Percentiles rank a stretch among this genome's conserved stretches.
Conservation (phyloP, 2,329 filamentous ascomycete species). For the Hirsutella thompsonii region DNA sequence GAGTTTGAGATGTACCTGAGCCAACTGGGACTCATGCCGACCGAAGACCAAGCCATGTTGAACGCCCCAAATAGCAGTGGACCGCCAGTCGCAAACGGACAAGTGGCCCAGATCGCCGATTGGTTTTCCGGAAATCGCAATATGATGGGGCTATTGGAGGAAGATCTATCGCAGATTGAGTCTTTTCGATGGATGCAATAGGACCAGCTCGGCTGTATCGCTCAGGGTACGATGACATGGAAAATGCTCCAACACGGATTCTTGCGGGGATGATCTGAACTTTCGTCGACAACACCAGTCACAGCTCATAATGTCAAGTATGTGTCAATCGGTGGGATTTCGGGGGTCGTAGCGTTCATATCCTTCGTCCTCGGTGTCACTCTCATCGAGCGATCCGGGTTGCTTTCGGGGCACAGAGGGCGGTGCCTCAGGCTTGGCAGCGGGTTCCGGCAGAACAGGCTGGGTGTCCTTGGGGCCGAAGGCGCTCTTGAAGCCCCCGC, state of each 20-base stretch:
- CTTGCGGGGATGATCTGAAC: no score
- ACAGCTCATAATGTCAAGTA: no score
- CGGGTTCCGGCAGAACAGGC: background rate
- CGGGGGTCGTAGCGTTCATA: constrained; percentile 56
- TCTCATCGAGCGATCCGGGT: constrained; percentile 27
- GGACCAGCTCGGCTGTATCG: no score
- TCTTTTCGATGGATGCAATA: constrained; percentile 20
- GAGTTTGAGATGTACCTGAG: constrained; percentile 54
- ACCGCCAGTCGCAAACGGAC: constrained; percentile 13
- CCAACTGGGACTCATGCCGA: constrained; percentile 47
- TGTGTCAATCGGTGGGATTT: constrained; percentile 39
- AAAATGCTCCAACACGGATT: no score
- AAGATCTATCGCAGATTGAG: constrained; percentile 38
- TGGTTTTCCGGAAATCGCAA: constrained; percentile 56
- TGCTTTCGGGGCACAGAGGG: constrained; percentile 11
- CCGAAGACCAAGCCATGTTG: constrained; percentile 17
- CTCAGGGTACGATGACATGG: no score
- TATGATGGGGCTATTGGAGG: constrained; percentile 52
- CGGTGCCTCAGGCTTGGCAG: background rate
- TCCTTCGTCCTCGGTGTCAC: constrained; percentile 56
- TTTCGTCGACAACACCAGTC: no score
- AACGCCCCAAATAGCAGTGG: constrained; percentile 9
- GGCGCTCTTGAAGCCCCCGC: constrained; percentile 70
- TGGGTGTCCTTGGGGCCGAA: constrained; percentile 42
- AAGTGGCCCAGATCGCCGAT: constrained; percentile 40